phyloP scores from a whole-genome alignment of 805 yeast species.

The Kodamaea fukazawae region DNA sequence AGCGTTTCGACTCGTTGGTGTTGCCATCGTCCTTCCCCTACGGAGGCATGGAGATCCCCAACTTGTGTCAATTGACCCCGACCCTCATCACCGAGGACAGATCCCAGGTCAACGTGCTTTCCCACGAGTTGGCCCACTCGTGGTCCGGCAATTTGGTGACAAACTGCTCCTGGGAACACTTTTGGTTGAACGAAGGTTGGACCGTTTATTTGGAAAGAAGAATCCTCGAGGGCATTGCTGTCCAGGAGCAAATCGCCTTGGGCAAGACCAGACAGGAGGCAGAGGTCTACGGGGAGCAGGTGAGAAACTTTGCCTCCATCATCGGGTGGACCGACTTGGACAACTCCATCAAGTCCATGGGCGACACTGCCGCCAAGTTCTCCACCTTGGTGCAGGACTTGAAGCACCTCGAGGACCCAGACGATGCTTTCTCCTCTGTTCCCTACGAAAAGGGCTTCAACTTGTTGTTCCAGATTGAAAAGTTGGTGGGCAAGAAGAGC shows the following conservation, averaged over 20 bases:
- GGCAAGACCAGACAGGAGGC: slow-evolving; percentile 14
- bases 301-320: slow-evolving; percentile 30
- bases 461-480: slow-evolving; percentile 67
- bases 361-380: slow-evolving; percentile 49
- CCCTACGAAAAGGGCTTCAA: slow-evolving; percentile 39
- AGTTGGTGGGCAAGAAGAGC: slow-evolving; percentile 51
- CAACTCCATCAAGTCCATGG: slow-evolving; percentile 22
- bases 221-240: slow-evolving; percentile 30
- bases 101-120: slow-evolving; percentile 33
- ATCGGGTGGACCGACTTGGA: slow-evolving; percentile 31
- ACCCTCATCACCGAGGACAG: slow-evolving; percentile 33
- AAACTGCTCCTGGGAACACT: slow-evolving; percentile 37
- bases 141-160: slow-evolving; percentile 40
- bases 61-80: slow-evolving; percentile 34
- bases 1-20: slow-evolving; percentile 32
- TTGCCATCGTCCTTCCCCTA: slow-evolving; percentile 33
- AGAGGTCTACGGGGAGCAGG: slow-evolving; percentile 27
- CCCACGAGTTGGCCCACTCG: slow-evolving; percentile 38
- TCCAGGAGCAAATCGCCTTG: slow-evolving; percentile 10
- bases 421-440: slow-evolving; percentile 30
- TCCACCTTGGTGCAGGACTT: slow-evolving; percentile 69
- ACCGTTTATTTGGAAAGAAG: slow-evolving; percentile 35
- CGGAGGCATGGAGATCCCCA: slow-evolving; percentile 42
- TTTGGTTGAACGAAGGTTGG: slow-evolving; percentile 41
- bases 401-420: slow-evolving; percentile 49